phyloP scores from a whole-genome alignment of 2,329 filamentous ascomycete genomes.

The Fusarium globosum region DNA sequence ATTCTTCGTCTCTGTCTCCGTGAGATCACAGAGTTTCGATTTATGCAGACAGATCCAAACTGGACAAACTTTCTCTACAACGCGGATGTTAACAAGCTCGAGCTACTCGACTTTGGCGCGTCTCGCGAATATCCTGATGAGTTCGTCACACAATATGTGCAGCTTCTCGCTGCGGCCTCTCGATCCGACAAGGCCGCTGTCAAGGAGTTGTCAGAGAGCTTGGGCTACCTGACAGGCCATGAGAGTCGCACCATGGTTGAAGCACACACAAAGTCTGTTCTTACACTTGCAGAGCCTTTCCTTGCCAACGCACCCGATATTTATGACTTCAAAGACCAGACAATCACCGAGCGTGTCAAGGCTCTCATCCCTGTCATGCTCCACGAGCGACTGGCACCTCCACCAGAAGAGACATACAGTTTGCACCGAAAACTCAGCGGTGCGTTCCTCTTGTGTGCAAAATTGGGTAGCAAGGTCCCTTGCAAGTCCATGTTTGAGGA shows the following conservation, averaged over 20 bases:
- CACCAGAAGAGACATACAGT: slow-evolving; percentile 97
- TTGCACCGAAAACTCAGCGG: slow-evolving; percentile 95
- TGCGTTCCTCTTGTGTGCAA: slow-evolving; percentile 91
- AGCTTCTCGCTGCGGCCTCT: slow-evolving; percentile 83
- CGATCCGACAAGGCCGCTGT: slow-evolving; percentile 73
- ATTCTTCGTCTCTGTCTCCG: slow-evolving; percentile 91
- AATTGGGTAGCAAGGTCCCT: slow-evolving; percentile 82
- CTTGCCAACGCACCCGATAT: slow-evolving; percentile 77
- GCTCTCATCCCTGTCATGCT: slow-evolving; percentile 93
- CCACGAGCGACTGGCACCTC: slow-evolving; percentile 85
- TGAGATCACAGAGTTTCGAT: slow-evolving; percentile 93
- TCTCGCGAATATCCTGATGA: slow-evolving; percentile 83
- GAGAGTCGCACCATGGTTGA: slow-evolving; percentile 89
- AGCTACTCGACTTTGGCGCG: slow-evolving; percentile 95
- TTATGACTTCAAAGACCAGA: slow-evolving; percentile 95
- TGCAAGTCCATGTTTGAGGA: slow-evolving; percentile 83
- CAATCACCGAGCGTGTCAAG: slow-evolving; percentile 93
- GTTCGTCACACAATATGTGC: slow-evolving; percentile 85
- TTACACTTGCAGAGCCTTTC: slow-evolving; percentile 95
- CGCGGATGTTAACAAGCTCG: slow-evolving; percentile 74
- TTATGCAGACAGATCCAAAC: slow-evolving; percentile 99
- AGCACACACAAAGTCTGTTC: slow-evolving; percentile 87
- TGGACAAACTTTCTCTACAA: slow-evolving; percentile 99
- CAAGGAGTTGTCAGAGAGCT: slow-evolving; percentile 74
- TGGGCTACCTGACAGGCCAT: slow-evolving; percentile 92